These are phyloP conservation scores for Pythium myriotylum DNA, from an alignment of 352 stramenopile species.

Conservation along the genomic window DNA sequence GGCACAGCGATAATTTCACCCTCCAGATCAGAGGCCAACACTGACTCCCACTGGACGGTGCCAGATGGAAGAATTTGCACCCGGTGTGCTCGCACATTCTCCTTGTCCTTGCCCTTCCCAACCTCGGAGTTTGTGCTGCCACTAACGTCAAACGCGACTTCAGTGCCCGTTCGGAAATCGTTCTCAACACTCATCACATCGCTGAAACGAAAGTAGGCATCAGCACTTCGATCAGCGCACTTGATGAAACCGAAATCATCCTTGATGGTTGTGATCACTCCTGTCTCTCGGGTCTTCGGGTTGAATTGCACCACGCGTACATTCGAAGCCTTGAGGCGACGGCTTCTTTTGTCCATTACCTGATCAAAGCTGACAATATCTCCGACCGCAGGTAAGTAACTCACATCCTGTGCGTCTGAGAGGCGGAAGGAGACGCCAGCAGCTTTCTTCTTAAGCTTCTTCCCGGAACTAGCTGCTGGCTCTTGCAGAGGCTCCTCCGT, in stretches of 20 bases:
- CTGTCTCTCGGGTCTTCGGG: slow-evolving; percentile 65
- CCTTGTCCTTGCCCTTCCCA: slow-evolving; percentile 15
- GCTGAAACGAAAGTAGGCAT: slow-evolving; percentile 80
- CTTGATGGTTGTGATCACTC: slow-evolving; percentile 68
- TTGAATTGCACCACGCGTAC: slow-evolving; percentile 66
- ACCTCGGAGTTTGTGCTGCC: slow-evolving; percentile 29
- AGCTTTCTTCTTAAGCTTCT: slow-evolving; percentile 49
- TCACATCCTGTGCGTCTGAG: slow-evolving; percentile 64
- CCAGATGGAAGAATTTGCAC: slow-evolving; percentile 60
- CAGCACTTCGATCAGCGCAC: slow-evolving; percentile 59
- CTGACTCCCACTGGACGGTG: slow-evolving; percentile 65
- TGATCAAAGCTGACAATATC: slow-evolving; percentile 73
- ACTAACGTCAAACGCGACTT: slow-evolving; percentile 75
- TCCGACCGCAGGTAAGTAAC: slow-evolving; percentile 58
- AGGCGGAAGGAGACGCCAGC: slow-evolving; percentile 51
- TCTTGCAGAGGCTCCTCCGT: slow-evolving; percentile 10
- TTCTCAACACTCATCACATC: slow-evolving; percentile 66
- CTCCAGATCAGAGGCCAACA: slow-evolving; percentile 40
- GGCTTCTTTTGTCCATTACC: slow-evolving; percentile 69
- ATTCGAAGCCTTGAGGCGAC: slow-evolving; percentile 59
- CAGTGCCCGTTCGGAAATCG: slow-evolving; percentile 53
- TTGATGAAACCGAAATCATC: slow-evolving; percentile 88
- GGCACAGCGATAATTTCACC: slow-evolving; percentile 53
- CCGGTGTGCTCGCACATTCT: slow-evolving; percentile 60
- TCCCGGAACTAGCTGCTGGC: slow-evolving; percentile 10